Conservation (phyloP, 2,329 filamentous ascomycete species). For the Colletotrichum orchidophilum region DNA sequence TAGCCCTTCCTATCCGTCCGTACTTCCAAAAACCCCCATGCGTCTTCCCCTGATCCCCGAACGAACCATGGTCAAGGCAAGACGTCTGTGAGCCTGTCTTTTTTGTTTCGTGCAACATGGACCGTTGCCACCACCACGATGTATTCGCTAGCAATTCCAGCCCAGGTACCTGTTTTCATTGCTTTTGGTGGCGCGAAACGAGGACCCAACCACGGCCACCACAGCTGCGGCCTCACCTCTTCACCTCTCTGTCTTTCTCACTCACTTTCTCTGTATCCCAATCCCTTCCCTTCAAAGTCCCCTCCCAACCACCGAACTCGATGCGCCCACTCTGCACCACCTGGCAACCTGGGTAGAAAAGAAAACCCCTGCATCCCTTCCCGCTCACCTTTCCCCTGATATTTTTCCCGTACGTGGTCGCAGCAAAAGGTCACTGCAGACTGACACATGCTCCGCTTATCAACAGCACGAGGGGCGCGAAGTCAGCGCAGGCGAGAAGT, state of each 20-base stretch:
- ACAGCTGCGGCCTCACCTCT: constrained; percentile 23
- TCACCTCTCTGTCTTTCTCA: not conserved
- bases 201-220: constrained; percentile 15
- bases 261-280: not conserved
- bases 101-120: constrained; percentile 1
- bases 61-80: not conserved
- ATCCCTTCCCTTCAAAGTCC: not conserved
- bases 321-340: constrained; percentile 6
- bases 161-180: constrained; percentile 24
- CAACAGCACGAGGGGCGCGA: constrained; percentile 81
- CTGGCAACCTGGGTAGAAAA: constrained; percentile 47
- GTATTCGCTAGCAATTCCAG: not conserved
- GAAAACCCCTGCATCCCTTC: constrained; percentile 8
- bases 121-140: constrained; percentile 24
- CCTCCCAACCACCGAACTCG: not conserved
- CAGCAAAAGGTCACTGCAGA: constrained; percentile 5
- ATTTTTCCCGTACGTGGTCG: constrained; percentile 10
- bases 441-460: constrained; percentile 30
- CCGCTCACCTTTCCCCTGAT: not conserved
- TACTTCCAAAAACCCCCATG: not conserved
- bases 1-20: not conserved
- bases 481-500: constrained; percentile 85
- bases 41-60: constrained; percentile 25
- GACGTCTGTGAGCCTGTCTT: not conserved
- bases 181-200: constrained; percentile 25